Conservation (phyloP, 805 yeast genomes). For the Debaryomyces castellii region DNA sequence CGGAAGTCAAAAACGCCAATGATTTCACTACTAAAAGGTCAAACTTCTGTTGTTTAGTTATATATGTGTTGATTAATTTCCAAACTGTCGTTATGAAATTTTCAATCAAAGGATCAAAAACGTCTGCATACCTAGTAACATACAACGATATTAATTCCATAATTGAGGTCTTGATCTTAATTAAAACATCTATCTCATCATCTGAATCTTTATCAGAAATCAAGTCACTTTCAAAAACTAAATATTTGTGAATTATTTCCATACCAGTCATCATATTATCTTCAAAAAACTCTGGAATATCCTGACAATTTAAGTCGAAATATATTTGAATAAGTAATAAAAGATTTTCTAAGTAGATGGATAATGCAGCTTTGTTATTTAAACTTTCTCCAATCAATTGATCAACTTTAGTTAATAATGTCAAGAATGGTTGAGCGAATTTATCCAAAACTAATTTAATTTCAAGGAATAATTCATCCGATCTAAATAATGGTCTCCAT, state of each 20-base stretch:
- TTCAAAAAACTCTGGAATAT: constrained; percentile 96
- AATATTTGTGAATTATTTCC: constrained; percentile 78
- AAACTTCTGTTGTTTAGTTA: constrained; percentile 70
- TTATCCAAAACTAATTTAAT: constrained; percentile 83
- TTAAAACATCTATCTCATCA: constrained; percentile 65
- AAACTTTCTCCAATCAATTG: constrained; percentile 49
- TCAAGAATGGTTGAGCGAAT: constrained; percentile 76
- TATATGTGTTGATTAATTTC: constrained; percentile 62
- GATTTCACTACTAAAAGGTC: constrained; percentile 84
- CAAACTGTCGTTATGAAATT: constrained; percentile 81
- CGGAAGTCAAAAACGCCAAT: constrained; percentile 77
- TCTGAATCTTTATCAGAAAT: constrained; percentile 60
- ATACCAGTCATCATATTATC: constrained; percentile 79
- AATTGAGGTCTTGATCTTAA: constrained; percentile 74
- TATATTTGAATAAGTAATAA: constrained; percentile 75
- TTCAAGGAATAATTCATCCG: constrained; percentile 85
- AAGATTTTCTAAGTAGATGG: constrained; percentile 65
- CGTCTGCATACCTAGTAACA: constrained; percentile 89
- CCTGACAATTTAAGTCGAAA: constrained; percentile 95
- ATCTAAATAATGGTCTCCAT: constrained; percentile 93
- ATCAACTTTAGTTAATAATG: constrained; percentile 69
- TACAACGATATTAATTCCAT: constrained; percentile 84
- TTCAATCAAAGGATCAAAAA: constrained; percentile 74
- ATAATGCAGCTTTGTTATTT: constrained; percentile 52
- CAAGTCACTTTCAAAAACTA: constrained; percentile 56